Evolutionary conservation across 202 grass and related monocot species (phyloP).

Genomic region (Carex arenaria): DNA sequence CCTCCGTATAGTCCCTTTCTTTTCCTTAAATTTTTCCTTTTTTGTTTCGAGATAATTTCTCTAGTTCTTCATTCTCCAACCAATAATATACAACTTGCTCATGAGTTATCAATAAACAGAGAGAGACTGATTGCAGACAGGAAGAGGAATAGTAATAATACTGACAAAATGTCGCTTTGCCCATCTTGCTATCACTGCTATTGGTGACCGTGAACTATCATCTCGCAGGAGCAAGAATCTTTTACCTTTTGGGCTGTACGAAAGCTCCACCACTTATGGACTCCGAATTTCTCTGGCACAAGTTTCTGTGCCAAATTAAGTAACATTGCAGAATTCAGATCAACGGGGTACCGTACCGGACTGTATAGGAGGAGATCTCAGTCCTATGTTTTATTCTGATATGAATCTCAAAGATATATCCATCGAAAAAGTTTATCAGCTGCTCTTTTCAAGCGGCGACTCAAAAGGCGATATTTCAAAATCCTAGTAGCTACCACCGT

Average conservation of each 20-base stretch:
- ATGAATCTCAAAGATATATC: no score
- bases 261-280: neutral
- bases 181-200: neutral
- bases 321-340: no score
- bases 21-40: neutral
- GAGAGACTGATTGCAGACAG: neutral
- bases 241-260: neutral
- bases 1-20: neutral
- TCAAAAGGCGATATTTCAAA: no score
- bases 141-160: neutral
- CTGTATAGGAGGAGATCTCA: no score
- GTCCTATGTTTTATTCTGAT: no score
- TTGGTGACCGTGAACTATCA: constrained; percentile 5
- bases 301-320: neutral
- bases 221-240: constrained; percentile 7
- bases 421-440: no score
- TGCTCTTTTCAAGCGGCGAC: no score
- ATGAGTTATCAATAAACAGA: neutral
- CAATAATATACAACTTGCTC: neutral
- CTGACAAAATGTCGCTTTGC: constrained; percentile 10
- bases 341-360: no score
- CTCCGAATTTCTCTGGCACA: neutral
- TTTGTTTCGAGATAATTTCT: neutral
- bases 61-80: neutral
- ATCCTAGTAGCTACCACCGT: no score